A percentile compares a stretch with the other conserved stretches of the same genome.
Conservation (phyloP, 2,329 filamentous ascomycete species). For the Penicillium sp. region DNA sequence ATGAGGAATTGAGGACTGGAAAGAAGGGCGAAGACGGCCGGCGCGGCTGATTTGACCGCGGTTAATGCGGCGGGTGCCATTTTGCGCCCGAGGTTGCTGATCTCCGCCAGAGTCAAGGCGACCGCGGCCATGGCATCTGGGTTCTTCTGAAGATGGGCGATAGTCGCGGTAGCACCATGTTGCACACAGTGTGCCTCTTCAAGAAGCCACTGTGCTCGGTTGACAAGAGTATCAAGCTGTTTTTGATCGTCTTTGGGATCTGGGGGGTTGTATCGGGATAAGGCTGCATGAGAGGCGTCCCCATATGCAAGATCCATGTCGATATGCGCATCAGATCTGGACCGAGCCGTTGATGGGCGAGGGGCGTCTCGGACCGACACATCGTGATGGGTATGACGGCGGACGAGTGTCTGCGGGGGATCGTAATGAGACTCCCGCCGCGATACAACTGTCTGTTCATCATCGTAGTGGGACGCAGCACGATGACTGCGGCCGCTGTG, state of each 20-base stretch:
- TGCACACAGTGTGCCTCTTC: constrained; percentile 88
- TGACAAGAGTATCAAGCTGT: constrained; percentile 63
- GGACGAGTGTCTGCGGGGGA: constrained; percentile 24
- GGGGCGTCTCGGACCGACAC: constrained; percentile 23
- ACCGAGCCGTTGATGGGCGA: constrained; percentile 26
- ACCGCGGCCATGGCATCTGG: constrained; percentile 93
- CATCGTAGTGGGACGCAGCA: constrained; percentile 28
- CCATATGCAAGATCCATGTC: constrained; percentile 94
- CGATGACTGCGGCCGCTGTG: constrained; percentile 28
- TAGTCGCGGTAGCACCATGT: constrained; percentile 77
- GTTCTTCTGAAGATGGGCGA: constrained; percentile 74
- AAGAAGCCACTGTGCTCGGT: constrained; percentile 71
- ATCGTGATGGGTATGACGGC: constrained; percentile 41
- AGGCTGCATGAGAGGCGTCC: constrained; percentile 65
- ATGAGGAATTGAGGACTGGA: constrained; percentile 93
- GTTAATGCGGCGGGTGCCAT: constrained; percentile 78
- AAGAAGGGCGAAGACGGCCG: constrained; percentile 80
- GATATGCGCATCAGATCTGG: constrained; percentile 47
- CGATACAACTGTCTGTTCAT: constrained; percentile 24
- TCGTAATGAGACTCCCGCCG: constrained; percentile 20
- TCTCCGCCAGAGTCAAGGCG: constrained; percentile 85
- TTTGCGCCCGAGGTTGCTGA: constrained; percentile 76
- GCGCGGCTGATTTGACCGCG: constrained; percentile 74
- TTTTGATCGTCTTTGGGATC: constrained; percentile 53
- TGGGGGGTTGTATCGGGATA: constrained; percentile 44